Evolutionary conservation across 306 rosid species (phyloP).

Genomic region (Begonia loranthoides): DNA sequence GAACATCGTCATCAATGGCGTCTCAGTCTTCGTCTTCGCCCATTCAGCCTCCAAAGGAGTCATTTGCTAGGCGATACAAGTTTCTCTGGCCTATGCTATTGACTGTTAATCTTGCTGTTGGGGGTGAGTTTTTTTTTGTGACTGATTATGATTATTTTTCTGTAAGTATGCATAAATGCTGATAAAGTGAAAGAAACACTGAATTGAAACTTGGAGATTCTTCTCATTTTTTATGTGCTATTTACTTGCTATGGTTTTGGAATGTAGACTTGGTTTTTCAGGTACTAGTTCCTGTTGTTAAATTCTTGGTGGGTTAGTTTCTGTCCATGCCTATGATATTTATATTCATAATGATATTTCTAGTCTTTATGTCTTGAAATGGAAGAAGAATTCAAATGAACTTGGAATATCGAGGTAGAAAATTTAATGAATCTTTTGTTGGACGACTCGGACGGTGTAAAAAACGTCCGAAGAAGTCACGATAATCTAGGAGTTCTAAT

Average conservation of each 20-base stretch:
- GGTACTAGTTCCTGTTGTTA: background rate
- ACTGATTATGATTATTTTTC: background rate
- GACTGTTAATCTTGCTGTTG: conserved; percentile 71
- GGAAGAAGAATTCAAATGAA: too few relatives aligned
- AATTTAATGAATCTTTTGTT: too few relatives aligned
- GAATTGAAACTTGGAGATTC: background rate
- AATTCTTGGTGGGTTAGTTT: conserved; percentile 1
- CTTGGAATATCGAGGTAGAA: too few relatives aligned
- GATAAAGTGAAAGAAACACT: background rate
- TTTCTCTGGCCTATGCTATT: conserved; percentile 74
- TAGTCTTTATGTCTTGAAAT: too few relatives aligned
- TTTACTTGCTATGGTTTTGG: background rate
- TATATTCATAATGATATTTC: too few relatives aligned
- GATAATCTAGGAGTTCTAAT: too few relatives aligned
- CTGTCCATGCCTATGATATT: background rate
- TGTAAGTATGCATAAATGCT: background rate
- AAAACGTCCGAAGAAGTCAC: too few relatives aligned
- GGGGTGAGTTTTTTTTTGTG: conserved; percentile 33
- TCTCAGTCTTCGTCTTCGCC: conserved; percentile 23
- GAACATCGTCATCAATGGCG: conserved; percentile 17
- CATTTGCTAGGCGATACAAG: conserved; percentile 69
- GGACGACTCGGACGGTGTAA: too few relatives aligned
- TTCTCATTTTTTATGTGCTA: background rate
- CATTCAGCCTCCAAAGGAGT: conserved; percentile 47
- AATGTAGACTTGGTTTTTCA: background rate